Base-by-base conservation (phyloP, 202 grass and related monocot species). In the Musa balbisiana region DNA sequence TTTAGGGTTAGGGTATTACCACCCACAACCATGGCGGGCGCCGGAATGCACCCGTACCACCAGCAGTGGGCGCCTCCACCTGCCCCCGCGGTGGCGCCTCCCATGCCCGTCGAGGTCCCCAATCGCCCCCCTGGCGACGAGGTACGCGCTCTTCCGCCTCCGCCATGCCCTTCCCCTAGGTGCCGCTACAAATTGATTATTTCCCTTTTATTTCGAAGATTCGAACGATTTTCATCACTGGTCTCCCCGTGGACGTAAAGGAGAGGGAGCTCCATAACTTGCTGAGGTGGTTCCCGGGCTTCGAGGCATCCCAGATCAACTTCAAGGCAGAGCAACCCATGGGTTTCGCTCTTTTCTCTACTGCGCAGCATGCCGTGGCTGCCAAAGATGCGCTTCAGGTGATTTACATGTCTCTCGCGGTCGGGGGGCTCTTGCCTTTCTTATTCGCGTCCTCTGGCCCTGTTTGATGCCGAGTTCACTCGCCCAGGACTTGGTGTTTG, bases 281-380 rank as follows among this genome's bases (percentile, higher is more conserved):
- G 51, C 82, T 99, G 77, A 88, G 95, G 79, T 99, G 95, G 95
- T 83, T 99, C n/a, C 91, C 95, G 62, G 95, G 95, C 2, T 99
- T 99, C 56, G 95, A 99, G 78, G 95, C 95, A 43, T 89, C 95
- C 9, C 95, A 99, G 81, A 87, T 99, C 83, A 99, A 92, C 82
- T 90, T 92, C 78, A 99, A 99, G 83, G 89, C 86, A 11, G 95
- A 99, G 63, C 89, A 94, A 55, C 95, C 95, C 62, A 95, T 95
- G 95, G 95, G 95, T 6, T 99, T 99, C 80, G 95, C 95, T 49
- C 95, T 99, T 78, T 99, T 99, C 80, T 88, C 95, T 24, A 85
- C 84, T 11, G 83, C 82, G 2, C 87, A 90, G 72, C 80, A 99
- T 72, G 91, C 95, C 54, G 14, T 95, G 78, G 85, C 87, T 10